Base-by-base conservation (phyloP, 1,284 basidiomycete species). In the Sporisorium iseilematis-ciliati region DNA sequence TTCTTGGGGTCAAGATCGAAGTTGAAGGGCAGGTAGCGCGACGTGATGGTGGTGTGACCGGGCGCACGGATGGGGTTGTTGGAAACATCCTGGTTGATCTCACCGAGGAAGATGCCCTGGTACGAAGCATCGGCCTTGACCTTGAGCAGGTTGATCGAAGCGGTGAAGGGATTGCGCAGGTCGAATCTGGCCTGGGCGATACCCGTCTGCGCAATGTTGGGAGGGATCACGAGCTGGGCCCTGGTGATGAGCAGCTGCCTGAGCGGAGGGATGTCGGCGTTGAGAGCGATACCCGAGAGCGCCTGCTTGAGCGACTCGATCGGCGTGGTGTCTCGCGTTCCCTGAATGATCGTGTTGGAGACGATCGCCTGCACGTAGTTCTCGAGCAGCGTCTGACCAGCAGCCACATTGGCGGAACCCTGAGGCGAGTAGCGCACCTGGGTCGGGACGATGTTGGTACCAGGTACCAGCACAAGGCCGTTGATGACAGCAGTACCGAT, bases 141-240 rank as follows among this genome's bases (percentile, higher is more conserved):
- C 60, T 87, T 83, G 35, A 91, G 80, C 20, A 93, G 83, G 82
- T 91, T 92, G 83, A 93, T 90, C 77, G 89, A 90, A 12, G 92
- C 91, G 0, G 91, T 92, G 86, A 93, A 93, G 2, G 92, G 91
- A 79, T 93, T 93, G 16, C 86, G 86, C 48, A 93, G 87, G 1
- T 86, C 74, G 64, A 84, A 82, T 21, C 74, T 72, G 29, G 75
- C 75, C 56, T 68, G 58, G 5, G 81, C 82, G 16, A 66, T 62
- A 49, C 70, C 52, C 11, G 75, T 81, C 64, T 82, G 75, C 8
- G 78, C 82, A 56, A 86, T 85, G 73, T 85, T 71, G 54, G 76
- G 77, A 18, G 85, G 85, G 65, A 86, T 82, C n/a, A 58, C 69
- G 20, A 86, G 74, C 20, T 63, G 57, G 16, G 85, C 77, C 49